These are phyloP conservation scores for Stellera chamaejasme DNA, from an alignment of 345 rosid species.

Conservation along the genomic window DNA sequence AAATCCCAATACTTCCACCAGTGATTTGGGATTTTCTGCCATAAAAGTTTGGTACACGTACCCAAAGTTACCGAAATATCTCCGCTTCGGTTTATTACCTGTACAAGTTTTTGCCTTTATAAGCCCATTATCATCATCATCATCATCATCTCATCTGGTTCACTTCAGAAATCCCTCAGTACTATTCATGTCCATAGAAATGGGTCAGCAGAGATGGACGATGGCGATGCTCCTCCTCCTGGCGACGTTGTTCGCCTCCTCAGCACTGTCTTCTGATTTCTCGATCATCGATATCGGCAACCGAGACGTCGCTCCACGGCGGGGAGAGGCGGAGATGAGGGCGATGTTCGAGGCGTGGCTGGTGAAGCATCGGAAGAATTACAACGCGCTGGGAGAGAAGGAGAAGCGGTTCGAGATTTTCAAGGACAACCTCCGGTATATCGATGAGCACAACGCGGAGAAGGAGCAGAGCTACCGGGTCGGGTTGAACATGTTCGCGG, in stretches of 20 bases:
- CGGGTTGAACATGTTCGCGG: slow-evolving; percentile 86
- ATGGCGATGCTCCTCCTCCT: slow-evolving; percentile 28
- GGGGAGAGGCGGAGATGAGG: slow-evolving; percentile 53
- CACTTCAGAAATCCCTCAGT: neutral
- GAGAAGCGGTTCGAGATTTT: slow-evolving; percentile 68
- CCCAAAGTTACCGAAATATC: no score
- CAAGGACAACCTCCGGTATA: slow-evolving; percentile 72
- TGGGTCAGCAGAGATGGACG: slow-evolving; percentile 32
- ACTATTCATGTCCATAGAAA: slow-evolving; percentile 8
- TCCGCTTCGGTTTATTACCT: no score
- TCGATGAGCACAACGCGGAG: slow-evolving; percentile 66
- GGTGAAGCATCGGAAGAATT: slow-evolving; percentile 51
- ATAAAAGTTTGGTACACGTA: no score
- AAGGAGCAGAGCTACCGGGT: slow-evolving; percentile 48
- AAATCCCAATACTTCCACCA: no score
- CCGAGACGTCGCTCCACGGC: slow-evolving; percentile 28
- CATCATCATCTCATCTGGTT: neutral
- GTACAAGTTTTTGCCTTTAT: no score
- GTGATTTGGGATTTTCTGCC: no score
- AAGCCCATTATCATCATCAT: no score
- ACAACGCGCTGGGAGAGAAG: slow-evolving; percentile 60
- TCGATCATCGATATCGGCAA: slow-evolving; percentile 70
- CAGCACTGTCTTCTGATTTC: slow-evolving; percentile 58
- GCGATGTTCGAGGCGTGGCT: slow-evolving; percentile 66
- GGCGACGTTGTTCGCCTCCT: slow-evolving; percentile 23